Base-by-base conservation (phyloP, 768 basidiomycete genomes). In the Rhodotorula kratochvilovae region DNA sequence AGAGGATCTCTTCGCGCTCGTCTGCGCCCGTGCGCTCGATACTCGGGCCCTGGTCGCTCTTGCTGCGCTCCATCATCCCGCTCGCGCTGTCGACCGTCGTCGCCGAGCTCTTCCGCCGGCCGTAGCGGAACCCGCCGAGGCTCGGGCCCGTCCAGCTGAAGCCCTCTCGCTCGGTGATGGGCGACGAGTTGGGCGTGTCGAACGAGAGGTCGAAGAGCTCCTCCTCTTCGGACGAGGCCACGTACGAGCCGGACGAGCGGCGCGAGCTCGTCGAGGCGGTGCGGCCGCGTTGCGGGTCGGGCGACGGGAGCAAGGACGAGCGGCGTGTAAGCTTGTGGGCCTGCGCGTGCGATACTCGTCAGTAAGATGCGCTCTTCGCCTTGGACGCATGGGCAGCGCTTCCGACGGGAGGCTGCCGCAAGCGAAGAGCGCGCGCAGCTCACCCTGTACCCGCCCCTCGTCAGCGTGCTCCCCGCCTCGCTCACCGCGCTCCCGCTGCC, bases 251-350 rank as follows among this genome's bases (percentile, higher is more conserved):
- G 54, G 36, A 25, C 13, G 57, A 42, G 27, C 27, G 27, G 39
- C 6, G 23, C 29, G 55, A 56, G 35, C 21, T 35, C 11, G 35
- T 39, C 8, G 56, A 57, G 35, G 56, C 36, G 15, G 56, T 39
- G 56, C 23, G 33, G 3, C 31, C 16, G 54, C 33, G 54, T 5
- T 19, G 17, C 2, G 2, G 31, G 3, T n/a, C 25, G n/a, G 43
- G 58, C 16, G 59, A 46, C 2, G 29, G 7, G 6, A 60, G 29
- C 45, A 31, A 13, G 19, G 31, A 48, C 19, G 60, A 15, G 11
- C 66, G 63, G 17, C 61, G 61, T 4, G 48, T 61, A 25, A 71
- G 61, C 33, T 71, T 71, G 66, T 71, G 67, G 7, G 70, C 61
- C 70, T 71, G 57, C 35, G 21, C 25, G 0, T 10, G 29, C 3